Conservation (phyloP, 345 rosid species). For the Carallia pectinifolia region DNA sequence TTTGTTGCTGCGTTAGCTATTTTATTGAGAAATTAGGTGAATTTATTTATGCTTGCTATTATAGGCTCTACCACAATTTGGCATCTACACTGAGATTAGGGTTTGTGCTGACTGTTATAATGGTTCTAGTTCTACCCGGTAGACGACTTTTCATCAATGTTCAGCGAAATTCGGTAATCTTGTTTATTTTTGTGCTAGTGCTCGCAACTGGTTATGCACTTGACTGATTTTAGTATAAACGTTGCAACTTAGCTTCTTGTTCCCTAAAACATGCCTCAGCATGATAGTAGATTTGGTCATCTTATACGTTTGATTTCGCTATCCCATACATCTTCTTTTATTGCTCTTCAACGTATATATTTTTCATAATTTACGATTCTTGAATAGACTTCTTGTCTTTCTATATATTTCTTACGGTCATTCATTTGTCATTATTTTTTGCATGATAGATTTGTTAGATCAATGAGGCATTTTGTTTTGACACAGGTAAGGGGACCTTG, state of each 20-base stretch:
- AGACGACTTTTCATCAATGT: constrained; percentile 14
- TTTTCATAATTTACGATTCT: background rate
- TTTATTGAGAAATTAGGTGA: background rate
- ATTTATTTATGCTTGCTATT: background rate
- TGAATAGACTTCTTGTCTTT: background rate
- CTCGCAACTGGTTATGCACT: too few relatives aligned
- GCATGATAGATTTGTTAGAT: background rate
- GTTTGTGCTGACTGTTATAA: constrained; percentile 68
- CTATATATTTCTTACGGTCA: background rate
- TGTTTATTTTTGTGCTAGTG: too few relatives aligned
- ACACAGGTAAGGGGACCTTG: constrained; percentile 40
- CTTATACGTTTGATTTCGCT: background rate
- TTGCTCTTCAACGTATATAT: background rate
- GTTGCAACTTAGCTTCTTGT: background rate
- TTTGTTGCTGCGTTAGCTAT: background rate
- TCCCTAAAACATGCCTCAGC: background rate
- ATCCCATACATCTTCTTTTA: background rate
- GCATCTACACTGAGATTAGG: constrained; percentile 48
- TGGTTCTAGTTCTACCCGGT: constrained; percentile 37
- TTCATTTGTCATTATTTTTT: background rate
- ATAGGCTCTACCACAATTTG: constrained; percentile 67
- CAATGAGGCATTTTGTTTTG: constrained; percentile 22
- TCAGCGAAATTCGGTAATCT: background rate
- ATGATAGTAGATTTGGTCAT: background rate
- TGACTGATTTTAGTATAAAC: too few relatives aligned